These are phyloP conservation scores for Cutaneotrichosporon sp. DNA, from an alignment of 1,284 basidiomycete species.

Conservation along the genomic window DNA sequence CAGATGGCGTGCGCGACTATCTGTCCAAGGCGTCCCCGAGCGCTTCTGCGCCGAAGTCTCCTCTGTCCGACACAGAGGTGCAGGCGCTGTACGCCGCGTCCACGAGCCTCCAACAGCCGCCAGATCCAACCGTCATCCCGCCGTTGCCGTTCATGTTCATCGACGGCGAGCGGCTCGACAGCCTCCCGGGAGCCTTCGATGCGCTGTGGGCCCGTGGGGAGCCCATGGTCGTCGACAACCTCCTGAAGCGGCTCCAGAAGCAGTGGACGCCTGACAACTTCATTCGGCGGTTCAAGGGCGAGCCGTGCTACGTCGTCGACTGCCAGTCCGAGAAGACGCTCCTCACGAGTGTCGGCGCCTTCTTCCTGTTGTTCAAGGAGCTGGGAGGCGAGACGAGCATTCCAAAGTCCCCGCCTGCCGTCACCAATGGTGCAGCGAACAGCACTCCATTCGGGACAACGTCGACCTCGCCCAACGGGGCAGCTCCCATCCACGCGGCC, in stretches of 20 bases:
- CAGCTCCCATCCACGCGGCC: not conserved
- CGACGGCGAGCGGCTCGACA: constrained; percentile 60
- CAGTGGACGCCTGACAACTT: constrained; percentile 83
- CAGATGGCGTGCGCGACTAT: constrained; percentile 11
- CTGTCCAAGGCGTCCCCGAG: constrained; percentile 2
- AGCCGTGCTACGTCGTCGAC: constrained; percentile 72
- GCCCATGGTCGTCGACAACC: constrained; percentile 71
- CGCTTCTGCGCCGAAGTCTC: not conserved
- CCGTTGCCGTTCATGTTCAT: constrained; percentile 54
- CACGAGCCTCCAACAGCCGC: constrained; percentile 11
- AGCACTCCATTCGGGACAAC: not conserved
- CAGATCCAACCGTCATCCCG: constrained; percentile 43
- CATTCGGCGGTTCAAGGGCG: constrained; percentile 65
- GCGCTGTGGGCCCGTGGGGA: constrained; percentile 70
- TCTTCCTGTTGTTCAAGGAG: constrained; percentile 77
- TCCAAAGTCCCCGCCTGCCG: not conserved
- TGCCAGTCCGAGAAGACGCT: constrained; percentile 71
- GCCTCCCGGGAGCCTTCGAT: constrained; percentile 61
- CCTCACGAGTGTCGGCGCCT: constrained; percentile 68
- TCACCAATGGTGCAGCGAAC: not conserved
- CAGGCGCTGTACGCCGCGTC: constrained; percentile 29
- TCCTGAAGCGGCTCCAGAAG: constrained; percentile 64
- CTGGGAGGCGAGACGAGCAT: not conserved
- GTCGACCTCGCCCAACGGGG: not conserved
- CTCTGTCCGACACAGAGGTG: constrained; percentile 16